Conservation (phyloP, 768 basidiomycete genomes). For the Termitomyces sp. region DNA sequence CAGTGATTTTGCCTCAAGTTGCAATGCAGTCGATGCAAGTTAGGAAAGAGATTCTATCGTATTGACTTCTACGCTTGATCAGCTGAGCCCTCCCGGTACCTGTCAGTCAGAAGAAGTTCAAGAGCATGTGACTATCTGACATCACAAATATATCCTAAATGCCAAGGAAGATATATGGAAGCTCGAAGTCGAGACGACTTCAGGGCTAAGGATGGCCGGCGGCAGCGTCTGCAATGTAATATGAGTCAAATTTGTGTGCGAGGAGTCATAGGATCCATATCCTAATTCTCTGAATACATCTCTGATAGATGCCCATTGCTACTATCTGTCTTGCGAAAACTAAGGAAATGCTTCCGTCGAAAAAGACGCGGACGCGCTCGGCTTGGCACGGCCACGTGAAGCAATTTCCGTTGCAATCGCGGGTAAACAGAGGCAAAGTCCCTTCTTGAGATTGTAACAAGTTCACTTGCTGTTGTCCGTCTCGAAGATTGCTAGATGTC, state of each 20-base stretch:
- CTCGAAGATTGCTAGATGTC: neutral
- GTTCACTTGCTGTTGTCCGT: neutral
- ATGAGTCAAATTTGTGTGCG: too few species aligned
- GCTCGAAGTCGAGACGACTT: too few species aligned
- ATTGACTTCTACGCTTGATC: neutral
- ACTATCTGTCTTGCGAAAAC: neutral
- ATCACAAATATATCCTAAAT: too few species aligned
- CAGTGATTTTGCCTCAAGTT: neutral
- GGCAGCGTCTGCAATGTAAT: too few species aligned
- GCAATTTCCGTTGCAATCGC: constrained; percentile 9
- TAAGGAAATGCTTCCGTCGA: neutral
- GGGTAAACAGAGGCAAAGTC: constrained; percentile 8
- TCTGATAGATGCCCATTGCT: neutral
- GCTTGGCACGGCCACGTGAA: constrained; percentile 4
- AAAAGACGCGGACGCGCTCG: neutral
- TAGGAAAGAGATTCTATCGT: neutral
- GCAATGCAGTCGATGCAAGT: neutral
- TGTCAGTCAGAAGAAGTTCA: neutral
- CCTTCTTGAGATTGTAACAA: neutral
- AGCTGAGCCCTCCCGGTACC: neutral
- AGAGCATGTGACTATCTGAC: neutral
- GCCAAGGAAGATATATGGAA: too few species aligned
- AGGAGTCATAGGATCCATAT: too few species aligned
- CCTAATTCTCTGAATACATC: neutral
- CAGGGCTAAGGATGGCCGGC: too few species aligned